These are phyloP conservation scores for Tritrichomonas musculus DNA, from an alignment of 208 protist species.

Conservation along the genomic window DNA sequence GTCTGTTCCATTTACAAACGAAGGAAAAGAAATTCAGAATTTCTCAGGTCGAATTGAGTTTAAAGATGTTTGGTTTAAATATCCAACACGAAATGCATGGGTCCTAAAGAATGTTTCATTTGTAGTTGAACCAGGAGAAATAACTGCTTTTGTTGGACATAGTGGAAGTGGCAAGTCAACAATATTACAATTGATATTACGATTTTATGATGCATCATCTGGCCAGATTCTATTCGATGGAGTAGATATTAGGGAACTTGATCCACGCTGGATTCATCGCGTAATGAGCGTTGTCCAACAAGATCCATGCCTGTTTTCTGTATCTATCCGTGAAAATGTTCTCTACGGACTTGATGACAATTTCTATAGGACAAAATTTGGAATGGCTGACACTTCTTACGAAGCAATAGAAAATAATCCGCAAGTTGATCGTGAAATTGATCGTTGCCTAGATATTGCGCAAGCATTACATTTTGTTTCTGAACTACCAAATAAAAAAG, in stretches of 20 bases:
- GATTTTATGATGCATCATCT: slow-evolving; percentile 76
- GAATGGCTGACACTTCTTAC: no score
- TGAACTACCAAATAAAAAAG: not conserved
- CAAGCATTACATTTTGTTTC: not conserved
- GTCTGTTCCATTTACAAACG: not conserved
- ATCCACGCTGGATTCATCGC: slow-evolving; percentile 67
- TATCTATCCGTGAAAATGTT: slow-evolving; percentile 53
- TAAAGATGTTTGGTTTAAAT: not conserved
- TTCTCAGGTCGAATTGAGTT: not conserved
- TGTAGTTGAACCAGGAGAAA: slow-evolving; percentile 34
- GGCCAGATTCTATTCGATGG: slow-evolving; percentile 78
- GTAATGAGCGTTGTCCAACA: no score
- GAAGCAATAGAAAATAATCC: no score
- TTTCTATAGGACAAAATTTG: no score
- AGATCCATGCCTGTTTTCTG: slow-evolving; percentile 79
- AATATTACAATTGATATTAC: slow-evolving; percentile 65
- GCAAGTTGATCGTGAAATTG: not conserved
- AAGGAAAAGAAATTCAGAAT: not conserved
- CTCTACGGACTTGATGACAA: slow-evolving; percentile 46
- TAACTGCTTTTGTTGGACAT: slow-evolving; percentile 42
- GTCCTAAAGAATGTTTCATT: slow-evolving; percentile 40
- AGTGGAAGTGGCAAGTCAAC: slow-evolving; percentile 44
- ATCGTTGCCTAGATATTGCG: not conserved
- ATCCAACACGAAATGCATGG: not conserved
- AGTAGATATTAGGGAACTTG: slow-evolving; percentile 65